These are phyloP conservation scores for Cryptococcus hybrid DNA, from an alignment of 1,284 basidiomycete genomes.

Conservation along the genomic window DNA sequence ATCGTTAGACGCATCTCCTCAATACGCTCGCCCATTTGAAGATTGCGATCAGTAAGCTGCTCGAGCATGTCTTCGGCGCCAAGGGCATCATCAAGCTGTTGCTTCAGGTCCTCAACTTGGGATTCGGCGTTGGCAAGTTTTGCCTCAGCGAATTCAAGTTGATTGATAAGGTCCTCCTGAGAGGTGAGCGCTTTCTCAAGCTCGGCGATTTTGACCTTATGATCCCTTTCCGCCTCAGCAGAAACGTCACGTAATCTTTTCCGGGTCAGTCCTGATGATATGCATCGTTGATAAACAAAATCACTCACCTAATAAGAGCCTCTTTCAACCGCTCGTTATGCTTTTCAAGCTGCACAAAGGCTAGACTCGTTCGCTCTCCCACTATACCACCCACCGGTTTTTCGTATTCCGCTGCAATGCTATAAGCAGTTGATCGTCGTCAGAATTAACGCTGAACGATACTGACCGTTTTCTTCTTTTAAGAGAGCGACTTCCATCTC, in stretches of 20 bases:
- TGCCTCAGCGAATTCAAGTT: slow-evolving; percentile 73
- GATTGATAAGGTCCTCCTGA: slow-evolving; percentile 51
- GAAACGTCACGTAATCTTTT: slow-evolving; percentile 71
- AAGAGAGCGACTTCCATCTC: slow-evolving; percentile 82
- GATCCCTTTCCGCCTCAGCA: slow-evolving; percentile 81
- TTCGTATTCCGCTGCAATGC: slow-evolving; percentile 45
- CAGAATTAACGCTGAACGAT: neutral
- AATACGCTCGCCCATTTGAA: slow-evolving; percentile 91
- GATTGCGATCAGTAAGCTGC: slow-evolving; percentile 90
- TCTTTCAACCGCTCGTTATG: slow-evolving; percentile 95
- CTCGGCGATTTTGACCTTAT: slow-evolving; percentile 74
- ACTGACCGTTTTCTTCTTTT: slow-evolving; percentile 57
- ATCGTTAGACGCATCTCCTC: slow-evolving; percentile 94
- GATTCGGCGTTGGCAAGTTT: slow-evolving; percentile 81
- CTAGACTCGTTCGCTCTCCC: slow-evolving; percentile 61
- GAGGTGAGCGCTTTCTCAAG: slow-evolving; percentile 78
- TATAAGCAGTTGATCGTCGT: neutral
- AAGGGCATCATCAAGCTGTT: slow-evolving; percentile 91
- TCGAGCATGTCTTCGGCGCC: slow-evolving; percentile 96
- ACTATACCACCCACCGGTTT: slow-evolving; percentile 58
- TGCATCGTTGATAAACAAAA: slow-evolving; percentile 39
- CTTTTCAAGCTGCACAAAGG: slow-evolving; percentile 89
- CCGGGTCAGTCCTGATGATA: slow-evolving; percentile 32
- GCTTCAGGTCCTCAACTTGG: slow-evolving; percentile 90
- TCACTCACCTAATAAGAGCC: slow-evolving; percentile 67